Base-by-base conservation (phyloP, 2,329 filamentous ascomycete genomes). In the Nectriaceae sp. region DNA sequence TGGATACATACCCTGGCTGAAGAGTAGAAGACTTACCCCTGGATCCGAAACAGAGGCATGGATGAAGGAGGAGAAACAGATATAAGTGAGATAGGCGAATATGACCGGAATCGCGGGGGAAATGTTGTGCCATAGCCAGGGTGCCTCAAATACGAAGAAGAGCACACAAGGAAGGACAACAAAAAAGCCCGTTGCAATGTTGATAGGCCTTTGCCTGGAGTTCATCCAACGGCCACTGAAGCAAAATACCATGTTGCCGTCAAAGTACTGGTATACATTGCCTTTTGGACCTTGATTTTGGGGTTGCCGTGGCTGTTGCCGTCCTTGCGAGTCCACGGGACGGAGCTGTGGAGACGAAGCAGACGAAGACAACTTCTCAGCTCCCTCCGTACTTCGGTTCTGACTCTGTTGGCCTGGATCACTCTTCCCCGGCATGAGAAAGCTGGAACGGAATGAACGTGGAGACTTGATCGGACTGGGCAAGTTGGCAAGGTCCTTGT, bases 31-130 rank as follows among this genome's bases (percentile, higher is more conserved):
- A 81, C 89, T 79, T 80, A 96, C 91, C 48, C 94, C 94, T 22
- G 94, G 93, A 70, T 99, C 93, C 38, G 93, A 89, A 44, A 88
- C 80, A 3, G 94, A 97, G 4, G 93, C 94, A 71, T 97, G 93
- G 46, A 97, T 64, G 65, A 97, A 99, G 3, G 94, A 97, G 20
- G 92, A 96, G 40, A 97, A 77, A 70, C 89, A 95, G 21, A 99
- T 77, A 67, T 88, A 92, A 63, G 90, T 90, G n/a, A 97, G 65
- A 66, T 99, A 99, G 44, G 84, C 92, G 72, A 96, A 97, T 37
- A 90, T 70, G 59, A 97, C 83, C 44, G 94, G 94, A 61, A 97
- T 83, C 44, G 90, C 91, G 24, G 92, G 92, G 31, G 90, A 95
- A 55, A 96, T 79, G 61, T 96, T 79, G 59, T 85, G 76, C 91